phyloP scores from a whole-genome alignment of 495 filamentous ascomycete genomes.

The Penicillium turbatum region DNA sequence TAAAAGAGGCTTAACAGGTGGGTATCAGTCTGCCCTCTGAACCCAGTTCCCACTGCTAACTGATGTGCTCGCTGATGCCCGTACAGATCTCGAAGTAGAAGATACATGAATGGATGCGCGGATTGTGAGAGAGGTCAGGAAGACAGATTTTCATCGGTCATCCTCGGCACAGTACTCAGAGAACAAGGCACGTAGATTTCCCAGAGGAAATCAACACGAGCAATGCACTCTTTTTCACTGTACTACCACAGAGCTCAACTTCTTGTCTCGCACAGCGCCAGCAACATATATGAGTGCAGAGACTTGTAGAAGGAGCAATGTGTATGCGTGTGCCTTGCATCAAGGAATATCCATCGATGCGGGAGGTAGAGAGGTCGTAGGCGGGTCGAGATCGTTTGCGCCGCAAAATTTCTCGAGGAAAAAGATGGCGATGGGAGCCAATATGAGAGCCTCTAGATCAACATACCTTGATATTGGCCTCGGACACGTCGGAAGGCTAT shows the following conservation, averaged over 20 bases:
- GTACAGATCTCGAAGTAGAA: constrained; percentile 26
- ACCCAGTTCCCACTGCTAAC: constrained; percentile 39
- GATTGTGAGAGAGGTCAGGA: constrained; percentile 19
- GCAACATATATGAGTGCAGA: constrained; percentile 23
- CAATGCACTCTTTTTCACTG: constrained; percentile 27
- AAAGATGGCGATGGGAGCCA: constrained; percentile 53
- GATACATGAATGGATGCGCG: constrained; percentile 17
- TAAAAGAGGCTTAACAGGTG: background rate
- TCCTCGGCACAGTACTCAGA: constrained; percentile 38
- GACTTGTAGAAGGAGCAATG: constrained; percentile 38
- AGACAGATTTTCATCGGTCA: constrained; percentile 26
- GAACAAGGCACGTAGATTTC: constrained; percentile 22
- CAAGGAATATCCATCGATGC: constrained; percentile 25
- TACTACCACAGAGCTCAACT: constrained; percentile 48
- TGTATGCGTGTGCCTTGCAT: constrained; percentile 29
- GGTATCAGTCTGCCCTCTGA: constrained; percentile 4
- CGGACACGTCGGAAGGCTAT: constrained; percentile 90
- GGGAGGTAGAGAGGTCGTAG: constrained; percentile 31
- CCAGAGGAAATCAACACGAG: constrained; percentile 12
- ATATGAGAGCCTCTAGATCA: constrained; percentile 58
- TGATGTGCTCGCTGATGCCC: constrained; percentile 61
- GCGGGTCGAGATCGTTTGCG: constrained; percentile 36
- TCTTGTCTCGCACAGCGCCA: constrained; percentile 38
- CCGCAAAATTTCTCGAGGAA: constrained; percentile 43
- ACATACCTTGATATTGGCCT: constrained; percentile 99